Percentiles rank a stretch among this genome's conserved stretches.
These are phyloP conservation scores for Ogataea paradorogensis DNA, from an alignment of 805 yeast genomes.

Conservation along the genomic window DNA sequence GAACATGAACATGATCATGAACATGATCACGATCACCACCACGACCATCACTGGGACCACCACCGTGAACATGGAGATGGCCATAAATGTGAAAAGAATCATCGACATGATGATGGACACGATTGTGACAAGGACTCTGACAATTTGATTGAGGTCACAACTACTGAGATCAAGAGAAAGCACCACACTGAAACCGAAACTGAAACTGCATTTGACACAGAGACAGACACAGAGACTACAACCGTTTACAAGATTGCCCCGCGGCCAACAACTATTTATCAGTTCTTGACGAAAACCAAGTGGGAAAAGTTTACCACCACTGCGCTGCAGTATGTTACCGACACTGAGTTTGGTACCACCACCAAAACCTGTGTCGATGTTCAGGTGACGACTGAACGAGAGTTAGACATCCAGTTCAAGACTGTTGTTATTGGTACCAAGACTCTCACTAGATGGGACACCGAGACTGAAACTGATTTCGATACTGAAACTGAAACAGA, in stretches of 20 bases:
- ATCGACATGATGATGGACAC: slow-evolving; percentile 6
- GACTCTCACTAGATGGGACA: slow-evolving; percentile 15
- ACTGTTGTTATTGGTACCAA: slow-evolving; percentile 19
- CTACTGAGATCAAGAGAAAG: slow-evolving; percentile 13
- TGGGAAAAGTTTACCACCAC: slow-evolving; percentile 19
- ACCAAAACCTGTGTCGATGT: slow-evolving; percentile 18
- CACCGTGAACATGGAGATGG: not conserved
- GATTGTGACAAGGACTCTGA: slow-evolving; percentile 12
- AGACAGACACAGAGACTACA: slow-evolving; percentile 18
- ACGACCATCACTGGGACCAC: too few species aligned
- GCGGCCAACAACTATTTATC: slow-evolving; percentile 19
- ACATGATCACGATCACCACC: too few species aligned
- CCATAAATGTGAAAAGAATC: not conserved
- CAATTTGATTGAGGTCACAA: slow-evolving; percentile 9
- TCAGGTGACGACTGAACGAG: slow-evolving; percentile 15
- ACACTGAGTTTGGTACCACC: slow-evolving; percentile 17
- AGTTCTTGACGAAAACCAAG: slow-evolving; percentile 18
- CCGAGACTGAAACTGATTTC: slow-evolving; percentile 18
- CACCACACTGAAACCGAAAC: slow-evolving; percentile 15
- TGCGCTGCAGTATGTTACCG: slow-evolving; percentile 15
- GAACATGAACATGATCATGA: too few species aligned
- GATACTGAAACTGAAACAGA: slow-evolving; percentile 12
- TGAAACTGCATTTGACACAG: slow-evolving; percentile 18
- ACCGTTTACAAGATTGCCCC: slow-evolving; percentile 19
- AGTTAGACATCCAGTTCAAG: slow-evolving; percentile 10